phyloP scores from a whole-genome alignment of 2,329 filamentous ascomycete species.

The Hirsutella minnesotensis region DNA sequence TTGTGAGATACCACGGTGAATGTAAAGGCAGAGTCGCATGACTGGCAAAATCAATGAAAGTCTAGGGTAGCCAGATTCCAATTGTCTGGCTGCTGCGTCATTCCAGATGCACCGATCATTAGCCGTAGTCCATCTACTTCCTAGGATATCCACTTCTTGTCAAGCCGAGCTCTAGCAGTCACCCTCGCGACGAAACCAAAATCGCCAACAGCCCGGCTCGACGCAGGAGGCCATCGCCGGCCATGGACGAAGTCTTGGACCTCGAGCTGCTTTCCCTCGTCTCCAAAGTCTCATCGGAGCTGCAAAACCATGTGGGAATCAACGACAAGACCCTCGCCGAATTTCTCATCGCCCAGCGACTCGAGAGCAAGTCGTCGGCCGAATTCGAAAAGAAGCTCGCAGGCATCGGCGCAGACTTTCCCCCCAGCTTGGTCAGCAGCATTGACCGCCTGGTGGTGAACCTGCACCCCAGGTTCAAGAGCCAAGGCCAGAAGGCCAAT shows the following conservation, averaged over 20 bases:
- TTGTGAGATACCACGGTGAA: no score
- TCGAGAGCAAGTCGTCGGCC: slow-evolving; percentile 55
- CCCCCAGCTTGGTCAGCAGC: slow-evolving; percentile 76
- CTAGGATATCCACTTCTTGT: neutral
- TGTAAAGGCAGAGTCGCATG: no score
- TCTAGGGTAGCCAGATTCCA: no score
- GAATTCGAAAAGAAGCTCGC: slow-evolving; percentile 70
- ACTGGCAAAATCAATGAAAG: no score
- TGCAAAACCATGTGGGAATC: slow-evolving; percentile 87
- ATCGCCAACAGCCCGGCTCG: slow-evolving; percentile 6
- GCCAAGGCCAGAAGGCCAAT: slow-evolving; percentile 27
- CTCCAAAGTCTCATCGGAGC: slow-evolving; percentile 84
- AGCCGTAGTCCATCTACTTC: neutral
- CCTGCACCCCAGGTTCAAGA: slow-evolving; percentile 84
- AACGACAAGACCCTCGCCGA: slow-evolving; percentile 92
- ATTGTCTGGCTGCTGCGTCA: no score
- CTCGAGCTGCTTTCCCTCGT: slow-evolving; percentile 91
- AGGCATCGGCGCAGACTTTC: slow-evolving; percentile 70
- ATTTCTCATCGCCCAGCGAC: slow-evolving; percentile 85
- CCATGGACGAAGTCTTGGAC: slow-evolving; percentile 82
- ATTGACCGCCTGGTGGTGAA: slow-evolving; percentile 79
- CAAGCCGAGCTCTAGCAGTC: neutral
- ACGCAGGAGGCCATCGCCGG: slow-evolving; percentile 12
- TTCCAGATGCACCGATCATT: no score
- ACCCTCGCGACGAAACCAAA: neutral